Evolutionary conservation across 2,329 filamentous ascomycete species (phyloP).

Genomic region (Hymenoscyphus scutula): DNA sequence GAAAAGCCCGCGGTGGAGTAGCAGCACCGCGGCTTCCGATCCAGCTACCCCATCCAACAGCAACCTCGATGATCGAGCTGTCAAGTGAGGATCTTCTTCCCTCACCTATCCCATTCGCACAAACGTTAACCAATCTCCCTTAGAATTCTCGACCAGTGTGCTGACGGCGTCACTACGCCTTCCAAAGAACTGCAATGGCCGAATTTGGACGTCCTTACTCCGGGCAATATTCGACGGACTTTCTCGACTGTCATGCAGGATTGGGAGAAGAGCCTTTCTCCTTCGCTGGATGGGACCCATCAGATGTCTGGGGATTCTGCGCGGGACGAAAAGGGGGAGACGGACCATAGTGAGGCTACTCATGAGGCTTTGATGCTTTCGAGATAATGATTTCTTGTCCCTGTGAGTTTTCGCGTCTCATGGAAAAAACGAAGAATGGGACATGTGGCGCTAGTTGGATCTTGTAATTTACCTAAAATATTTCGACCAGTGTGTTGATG

Average conservation of each 20-base stretch:
- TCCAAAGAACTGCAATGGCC: slow-evolving; percentile 40
- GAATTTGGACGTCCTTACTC: slow-evolving; percentile 50
- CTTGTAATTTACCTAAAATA: slow-evolving; percentile 4
- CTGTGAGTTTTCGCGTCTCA: too few relatives aligned
- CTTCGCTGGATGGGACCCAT: slow-evolving; percentile 45
- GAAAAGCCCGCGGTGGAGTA: slow-evolving; percentile 61
- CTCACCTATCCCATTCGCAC: slow-evolving; percentile 7
- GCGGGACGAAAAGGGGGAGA: slow-evolving; percentile 34
- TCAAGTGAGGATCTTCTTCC: slow-evolving; percentile 29
- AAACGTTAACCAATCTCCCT: background rate
- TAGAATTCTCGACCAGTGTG: background rate
- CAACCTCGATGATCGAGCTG: slow-evolving; percentile 23
- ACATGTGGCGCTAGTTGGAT: slow-evolving; percentile 2
- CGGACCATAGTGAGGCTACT: slow-evolving; percentile 40
- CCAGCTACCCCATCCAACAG: slow-evolving; percentile 30
- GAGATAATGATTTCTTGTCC: slow-evolving; percentile 23
- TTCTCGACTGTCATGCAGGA: slow-evolving; percentile 86
- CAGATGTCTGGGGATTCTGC: slow-evolving; percentile 45
- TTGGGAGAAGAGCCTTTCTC: slow-evolving; percentile 77
- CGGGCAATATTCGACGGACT: slow-evolving; percentile 73
- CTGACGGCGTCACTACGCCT: slow-evolving; percentile 15
- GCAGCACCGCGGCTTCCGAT: slow-evolving; percentile 40
- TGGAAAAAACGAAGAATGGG: background rate
- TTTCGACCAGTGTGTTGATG: background rate
- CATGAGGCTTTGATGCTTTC: slow-evolving; percentile 28